Conservation (phyloP, 305 asterid genomes). For the Salvia sclarea region DNA sequence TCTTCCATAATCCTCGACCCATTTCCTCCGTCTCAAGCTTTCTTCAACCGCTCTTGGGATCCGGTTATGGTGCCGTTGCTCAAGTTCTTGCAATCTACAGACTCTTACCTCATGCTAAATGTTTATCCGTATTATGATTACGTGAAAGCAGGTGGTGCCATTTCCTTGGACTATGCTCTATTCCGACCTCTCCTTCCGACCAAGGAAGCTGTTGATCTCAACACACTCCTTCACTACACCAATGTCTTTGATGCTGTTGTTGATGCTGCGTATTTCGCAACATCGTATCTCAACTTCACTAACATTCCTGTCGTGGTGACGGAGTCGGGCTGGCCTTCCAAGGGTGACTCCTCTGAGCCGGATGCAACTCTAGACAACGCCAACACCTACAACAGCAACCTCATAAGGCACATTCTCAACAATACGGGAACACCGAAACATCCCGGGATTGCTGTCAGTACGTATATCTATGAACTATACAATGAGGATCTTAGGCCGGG, state of each 20-base stretch:
- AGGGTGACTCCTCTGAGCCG: constrained; percentile 64
- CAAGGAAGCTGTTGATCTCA: constrained; percentile 76
- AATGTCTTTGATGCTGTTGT: constrained; percentile 80
- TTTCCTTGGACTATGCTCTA: constrained; percentile 76
- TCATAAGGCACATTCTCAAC: constrained; percentile 64
- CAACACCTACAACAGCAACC: constrained; percentile 78
- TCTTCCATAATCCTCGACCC: constrained; percentile 79
- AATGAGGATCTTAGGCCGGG: constrained; percentile 76
- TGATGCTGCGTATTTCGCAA: constrained; percentile 80
- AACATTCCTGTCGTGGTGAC: constrained; percentile 65
- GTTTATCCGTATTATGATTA: constrained; percentile 78
- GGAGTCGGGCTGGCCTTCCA: constrained; percentile 91
- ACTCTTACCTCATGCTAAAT: constrained; percentile 75
- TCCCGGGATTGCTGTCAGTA: constrained; percentile 70
- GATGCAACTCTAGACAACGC: constrained; percentile 77
- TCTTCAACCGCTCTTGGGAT: constrained; percentile 69
- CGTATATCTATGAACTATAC: constrained; percentile 77
- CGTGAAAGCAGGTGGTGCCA: constrained; percentile 54
- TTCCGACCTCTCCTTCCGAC: constrained; percentile 79
- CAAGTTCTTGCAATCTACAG: constrained; percentile 62
- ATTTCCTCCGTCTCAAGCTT: constrained; percentile 87
- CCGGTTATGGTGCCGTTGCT: constrained; percentile 79
- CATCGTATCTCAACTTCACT: constrained; percentile 67
- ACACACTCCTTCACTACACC: constrained; percentile 81
- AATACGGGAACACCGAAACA: constrained; percentile 80